phyloP scores from a whole-genome alignment of 1,284 basidiomycete genomes.

The Boletus smithii region DNA sequence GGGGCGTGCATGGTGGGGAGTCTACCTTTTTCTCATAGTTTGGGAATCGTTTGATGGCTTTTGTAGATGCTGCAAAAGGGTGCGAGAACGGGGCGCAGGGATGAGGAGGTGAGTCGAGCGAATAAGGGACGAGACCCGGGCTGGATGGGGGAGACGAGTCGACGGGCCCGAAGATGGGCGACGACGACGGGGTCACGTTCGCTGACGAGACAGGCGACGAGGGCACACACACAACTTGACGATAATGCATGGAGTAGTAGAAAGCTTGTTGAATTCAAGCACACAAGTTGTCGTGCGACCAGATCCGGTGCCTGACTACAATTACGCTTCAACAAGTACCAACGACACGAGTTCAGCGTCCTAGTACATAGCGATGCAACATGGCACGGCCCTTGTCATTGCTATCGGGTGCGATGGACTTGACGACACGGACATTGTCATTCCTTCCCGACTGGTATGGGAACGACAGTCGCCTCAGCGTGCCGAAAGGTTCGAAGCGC shows the following conservation, averaged over 20 bases:
- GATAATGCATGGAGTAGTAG: too few relatives aligned
- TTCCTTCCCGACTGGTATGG: constrained; percentile 26
- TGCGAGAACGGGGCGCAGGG: constrained; percentile 25
- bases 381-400: too few relatives aligned
- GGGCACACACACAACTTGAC: too few relatives aligned
- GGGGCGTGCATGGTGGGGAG: constrained; percentile 25
- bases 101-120: constrained; percentile 24
- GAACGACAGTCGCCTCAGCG: constrained; percentile 50
- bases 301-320: too few relatives aligned
- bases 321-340: too few relatives aligned
- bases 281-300: too few relatives aligned
- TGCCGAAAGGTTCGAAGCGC: constrained; percentile 52
- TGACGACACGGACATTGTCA: too few relatives aligned
- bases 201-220: constrained; percentile 15
- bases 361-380: too few relatives aligned
- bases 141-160: constrained; percentile 33
- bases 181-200: constrained; percentile 29
- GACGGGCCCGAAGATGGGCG: constrained; percentile 27
- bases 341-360: too few relatives aligned
- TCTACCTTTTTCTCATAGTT: constrained; percentile 29
- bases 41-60: constrained; percentile 27
- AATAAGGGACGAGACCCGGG: constrained; percentile 14
- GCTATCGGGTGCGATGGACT: too few relatives aligned
- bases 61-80: constrained; percentile 33
- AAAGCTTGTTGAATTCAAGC: too few relatives aligned